Evolutionary conservation across 73 alveolate species (phyloP).

Genomic region (Tetrahymena thermophila): DNA sequence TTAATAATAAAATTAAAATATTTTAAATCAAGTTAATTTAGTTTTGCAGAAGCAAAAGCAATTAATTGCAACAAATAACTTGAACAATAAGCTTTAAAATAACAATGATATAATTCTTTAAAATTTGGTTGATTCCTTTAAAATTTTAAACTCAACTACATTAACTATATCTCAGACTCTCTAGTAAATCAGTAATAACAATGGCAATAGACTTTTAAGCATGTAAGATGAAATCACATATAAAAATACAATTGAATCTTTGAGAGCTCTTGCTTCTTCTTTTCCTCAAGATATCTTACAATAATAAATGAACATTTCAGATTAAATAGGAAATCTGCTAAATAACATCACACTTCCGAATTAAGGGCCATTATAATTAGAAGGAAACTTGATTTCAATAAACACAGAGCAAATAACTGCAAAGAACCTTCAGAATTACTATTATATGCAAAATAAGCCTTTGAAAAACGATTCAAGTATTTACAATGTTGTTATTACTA

Average conservation of each 20-base stretch:
- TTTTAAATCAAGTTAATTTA: no score
- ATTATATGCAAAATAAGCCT: background rate
- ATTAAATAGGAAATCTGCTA: background rate
- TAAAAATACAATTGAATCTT: background rate
- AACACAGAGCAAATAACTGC: background rate
- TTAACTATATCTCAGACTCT: no score
- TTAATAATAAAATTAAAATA: no score
- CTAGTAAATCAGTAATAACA: background rate
- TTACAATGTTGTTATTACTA: background rate
- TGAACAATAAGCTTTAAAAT: no score
- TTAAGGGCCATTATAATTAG: background rate
- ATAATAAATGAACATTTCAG: background rate
- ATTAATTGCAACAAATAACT: no score
- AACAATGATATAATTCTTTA: no score
- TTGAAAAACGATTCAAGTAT: background rate
- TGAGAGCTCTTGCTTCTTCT: background rate
- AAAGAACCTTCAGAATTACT: background rate
- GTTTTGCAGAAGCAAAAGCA: no score
- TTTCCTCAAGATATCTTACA: background rate
- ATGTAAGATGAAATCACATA: no score
- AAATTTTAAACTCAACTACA: no score
- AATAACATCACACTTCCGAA: background rate
- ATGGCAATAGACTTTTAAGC: background rate
- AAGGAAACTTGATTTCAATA: background rate
- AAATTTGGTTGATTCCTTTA: no score